A percentile compares a stretch with the other conserved stretches of the same genome.
phyloP scores from a whole-genome alignment of 805 yeast species.

The Zygosaccharomyces siamensis region DNA sequence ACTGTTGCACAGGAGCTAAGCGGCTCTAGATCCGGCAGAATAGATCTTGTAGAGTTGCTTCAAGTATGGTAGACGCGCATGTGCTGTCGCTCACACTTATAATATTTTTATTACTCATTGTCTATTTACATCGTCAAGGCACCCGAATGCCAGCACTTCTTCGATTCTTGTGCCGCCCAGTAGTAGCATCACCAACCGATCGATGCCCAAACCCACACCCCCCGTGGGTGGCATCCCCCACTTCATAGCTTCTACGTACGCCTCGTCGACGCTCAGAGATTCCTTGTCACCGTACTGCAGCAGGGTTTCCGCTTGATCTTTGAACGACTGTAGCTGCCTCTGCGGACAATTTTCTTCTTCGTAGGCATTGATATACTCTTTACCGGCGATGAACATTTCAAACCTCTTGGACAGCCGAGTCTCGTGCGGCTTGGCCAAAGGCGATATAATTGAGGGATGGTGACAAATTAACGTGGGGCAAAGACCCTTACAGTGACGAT shows the following conservation, averaged over 20 bases:
- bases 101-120: constrained; percentile 37
- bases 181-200: constrained; percentile 77
- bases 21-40: constrained; percentile 34
- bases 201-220: constrained; percentile 96
- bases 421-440: constrained; percentile 68
- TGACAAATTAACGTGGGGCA: constrained; percentile 71
- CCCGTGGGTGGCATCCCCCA: constrained; percentile 97
- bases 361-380: constrained; percentile 86
- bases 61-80: constrained; percentile 1
- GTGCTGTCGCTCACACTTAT: not conserved
- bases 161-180: constrained; percentile 64
- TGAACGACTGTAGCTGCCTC: constrained; percentile 60
- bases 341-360: constrained; percentile 93
- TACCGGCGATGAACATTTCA: constrained; percentile 75
- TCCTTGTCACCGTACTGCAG: constrained; percentile 53
- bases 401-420: constrained; percentile 58
- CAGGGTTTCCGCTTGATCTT: constrained; percentile 49
- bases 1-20: constrained; percentile 36
- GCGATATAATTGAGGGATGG: constrained; percentile 83
- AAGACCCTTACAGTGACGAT: constrained; percentile 41
- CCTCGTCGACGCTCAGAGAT: constrained; percentile 59
- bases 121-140: constrained; percentile 59
- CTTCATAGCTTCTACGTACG: constrained; percentile 72
- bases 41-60: constrained; percentile 49
- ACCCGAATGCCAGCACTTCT: constrained; percentile 71